Percentiles rank a stretch among this genome's conserved stretches.
These are phyloP conservation scores for Cutaneotrichosporon sp. DNA, from an alignment of 1,284 basidiomycete species.

Conservation along the genomic window DNA sequence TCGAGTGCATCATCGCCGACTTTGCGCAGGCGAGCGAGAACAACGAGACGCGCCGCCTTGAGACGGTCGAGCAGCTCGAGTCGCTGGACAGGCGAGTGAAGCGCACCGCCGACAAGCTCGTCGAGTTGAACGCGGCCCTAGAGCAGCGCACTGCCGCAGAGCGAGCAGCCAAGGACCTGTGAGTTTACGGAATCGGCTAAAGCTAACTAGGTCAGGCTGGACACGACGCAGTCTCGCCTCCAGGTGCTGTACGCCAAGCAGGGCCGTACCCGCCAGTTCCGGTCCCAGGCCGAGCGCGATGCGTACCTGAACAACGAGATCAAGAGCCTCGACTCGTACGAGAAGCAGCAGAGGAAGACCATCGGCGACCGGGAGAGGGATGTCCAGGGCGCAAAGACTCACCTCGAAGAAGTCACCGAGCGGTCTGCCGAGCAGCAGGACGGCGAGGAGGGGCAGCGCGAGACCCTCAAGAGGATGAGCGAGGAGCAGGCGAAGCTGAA, in stretches of 20 bases:
- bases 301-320: conserved; percentile 73
- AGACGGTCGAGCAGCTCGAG: conserved; percentile 66
- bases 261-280: conserved; percentile 80
- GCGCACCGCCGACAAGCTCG: conserved; percentile 65
- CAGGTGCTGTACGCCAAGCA: conserved; percentile 81
- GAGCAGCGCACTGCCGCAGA: conserved; percentile 63
- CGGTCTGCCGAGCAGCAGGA: conserved; percentile 61
- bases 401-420: conserved; percentile 69
- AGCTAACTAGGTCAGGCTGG: conserved; percentile 57
- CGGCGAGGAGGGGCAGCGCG: conserved; percentile 70
- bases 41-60: conserved; percentile 58
- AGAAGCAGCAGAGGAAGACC: conserved; percentile 64
- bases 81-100: conserved; percentile 64
- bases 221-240: conserved; percentile 69
- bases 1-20: conserved; percentile 81
- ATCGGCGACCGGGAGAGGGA: conserved; percentile 65
- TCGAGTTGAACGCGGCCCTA: conserved; percentile 68
- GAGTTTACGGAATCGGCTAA: conserved; percentile 15
- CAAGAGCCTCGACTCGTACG: conserved; percentile 63
- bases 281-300: conserved; percentile 80
- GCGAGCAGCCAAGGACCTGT: conserved; percentile 63
- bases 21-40: conserved; percentile 69
- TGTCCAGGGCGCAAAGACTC: conserved; percentile 73
- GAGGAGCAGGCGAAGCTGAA: conserved; percentile 66
- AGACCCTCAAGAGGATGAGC: conserved; percentile 73